These are phyloP conservation scores for Sclerotiophoma versabilis DNA, from an alignment of 2,329 filamentous ascomycete species.

Conservation along the genomic window DNA sequence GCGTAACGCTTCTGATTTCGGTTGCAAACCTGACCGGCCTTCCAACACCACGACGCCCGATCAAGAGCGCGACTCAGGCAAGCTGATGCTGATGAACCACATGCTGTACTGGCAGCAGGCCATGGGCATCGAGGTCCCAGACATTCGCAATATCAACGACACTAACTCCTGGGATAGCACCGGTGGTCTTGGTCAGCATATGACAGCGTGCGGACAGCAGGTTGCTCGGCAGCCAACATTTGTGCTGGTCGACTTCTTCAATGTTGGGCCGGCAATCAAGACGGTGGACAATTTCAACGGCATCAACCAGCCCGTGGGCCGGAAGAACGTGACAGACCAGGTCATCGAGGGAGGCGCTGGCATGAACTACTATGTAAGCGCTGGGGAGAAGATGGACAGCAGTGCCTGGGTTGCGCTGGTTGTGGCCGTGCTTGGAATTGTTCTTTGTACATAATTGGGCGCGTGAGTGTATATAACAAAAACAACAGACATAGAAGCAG, in stretches of 20 bases:
- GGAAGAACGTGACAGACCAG: slow-evolving; percentile 38
- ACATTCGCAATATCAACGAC: slow-evolving; percentile 60
- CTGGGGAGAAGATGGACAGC: slow-evolving; percentile 7
- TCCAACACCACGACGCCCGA: slow-evolving; percentile 53
- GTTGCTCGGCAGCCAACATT: slow-evolving; percentile 70
- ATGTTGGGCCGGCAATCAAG: slow-evolving; percentile 71
- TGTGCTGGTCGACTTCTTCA: slow-evolving; percentile 80
- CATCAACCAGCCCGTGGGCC: slow-evolving; percentile 55
- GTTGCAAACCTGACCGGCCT: slow-evolving; percentile 73
- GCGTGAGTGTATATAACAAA: neutral
- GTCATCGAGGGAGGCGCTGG: slow-evolving; percentile 6
- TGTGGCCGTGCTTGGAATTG: neutral
- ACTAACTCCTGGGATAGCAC: slow-evolving; percentile 69
- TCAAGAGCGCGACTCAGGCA: slow-evolving; percentile 58
- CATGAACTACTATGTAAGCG: slow-evolving; percentile 6
- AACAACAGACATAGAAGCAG: neutral
- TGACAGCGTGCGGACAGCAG: slow-evolving; percentile 58
- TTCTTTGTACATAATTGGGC: neutral
- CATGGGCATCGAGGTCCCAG: slow-evolving; percentile 35
- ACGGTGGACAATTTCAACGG: slow-evolving; percentile 73
- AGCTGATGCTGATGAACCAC: slow-evolving; percentile 78
- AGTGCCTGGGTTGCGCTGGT: slow-evolving; percentile 12
- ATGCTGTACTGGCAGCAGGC: slow-evolving; percentile 69
- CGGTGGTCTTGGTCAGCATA: slow-evolving; percentile 57
- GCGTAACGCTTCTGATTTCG: slow-evolving; percentile 67